Evolutionary conservation across 2,329 filamentous ascomycete species (phyloP).

Genomic region (Emergomyces africanus): DNA sequence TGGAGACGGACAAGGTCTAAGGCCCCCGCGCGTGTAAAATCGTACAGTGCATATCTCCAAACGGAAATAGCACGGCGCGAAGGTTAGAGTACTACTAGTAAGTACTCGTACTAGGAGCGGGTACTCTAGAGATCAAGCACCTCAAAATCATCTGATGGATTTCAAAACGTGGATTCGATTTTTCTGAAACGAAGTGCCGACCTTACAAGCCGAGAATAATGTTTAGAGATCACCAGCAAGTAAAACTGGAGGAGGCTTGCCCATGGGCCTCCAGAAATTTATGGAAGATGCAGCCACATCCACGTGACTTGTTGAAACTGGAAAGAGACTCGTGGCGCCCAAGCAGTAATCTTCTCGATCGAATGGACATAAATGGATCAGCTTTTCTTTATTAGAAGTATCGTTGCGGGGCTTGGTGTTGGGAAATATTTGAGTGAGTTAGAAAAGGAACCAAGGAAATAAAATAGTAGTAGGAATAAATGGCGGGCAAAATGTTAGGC

Average conservation of each 20-base stretch:
- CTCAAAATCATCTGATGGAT: background rate
- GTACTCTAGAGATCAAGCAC: too few species aligned
- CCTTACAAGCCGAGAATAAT: background rate
- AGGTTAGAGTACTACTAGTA: too few species aligned
- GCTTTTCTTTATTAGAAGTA: background rate
- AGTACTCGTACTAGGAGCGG: too few species aligned
- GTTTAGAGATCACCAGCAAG: background rate
- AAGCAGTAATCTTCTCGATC: background rate
- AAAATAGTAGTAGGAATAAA: background rate
- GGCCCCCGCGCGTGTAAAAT: background rate
- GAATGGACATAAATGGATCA: background rate
- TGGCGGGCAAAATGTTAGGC: too few species aligned
- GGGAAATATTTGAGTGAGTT: background rate
- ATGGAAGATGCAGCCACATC: background rate
- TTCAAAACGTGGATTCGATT: background rate
- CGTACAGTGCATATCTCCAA: too few species aligned
- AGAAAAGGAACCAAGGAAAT: background rate
- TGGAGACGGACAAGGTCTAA: background rate
- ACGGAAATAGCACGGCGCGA: too few species aligned
- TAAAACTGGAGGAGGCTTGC: background rate
- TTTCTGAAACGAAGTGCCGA: background rate
- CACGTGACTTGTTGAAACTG: background rate
- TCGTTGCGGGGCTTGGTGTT: background rate
- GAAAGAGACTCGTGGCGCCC: too few species aligned
- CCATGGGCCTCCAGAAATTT: background rate